phyloP scores from a whole-genome alignment of 345 rosid genomes.

The Arabidopsis thaliana region DNA sequence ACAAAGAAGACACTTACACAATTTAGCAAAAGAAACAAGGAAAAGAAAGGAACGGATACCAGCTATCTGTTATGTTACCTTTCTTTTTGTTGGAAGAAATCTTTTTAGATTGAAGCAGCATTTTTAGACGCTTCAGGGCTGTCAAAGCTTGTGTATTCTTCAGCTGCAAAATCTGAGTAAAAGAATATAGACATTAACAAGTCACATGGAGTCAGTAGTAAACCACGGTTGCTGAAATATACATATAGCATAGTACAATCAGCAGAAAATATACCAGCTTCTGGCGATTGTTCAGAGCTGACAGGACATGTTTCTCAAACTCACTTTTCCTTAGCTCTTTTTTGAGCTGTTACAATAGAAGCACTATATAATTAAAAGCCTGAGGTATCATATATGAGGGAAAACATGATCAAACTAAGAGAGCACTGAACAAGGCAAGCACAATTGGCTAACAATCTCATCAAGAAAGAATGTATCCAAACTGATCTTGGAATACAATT shows the following conservation, averaged over 20 bases:
- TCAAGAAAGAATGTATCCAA: background rate
- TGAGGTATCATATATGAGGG: background rate
- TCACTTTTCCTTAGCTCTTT: slow-evolving; percentile 74
- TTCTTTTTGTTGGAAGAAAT: slow-evolving; percentile 44
- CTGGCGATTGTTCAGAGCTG: slow-evolving; percentile 69
- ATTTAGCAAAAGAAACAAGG: slow-evolving; percentile 29
- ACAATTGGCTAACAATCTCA: background rate
- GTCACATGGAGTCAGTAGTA: background rate
- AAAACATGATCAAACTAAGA: no score
- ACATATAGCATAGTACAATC: slow-evolving; percentile 19
- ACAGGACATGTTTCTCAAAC: slow-evolving; percentile 61
- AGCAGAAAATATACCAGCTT: slow-evolving; percentile 57
- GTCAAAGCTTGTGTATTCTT: slow-evolving; percentile 74
- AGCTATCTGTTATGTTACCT: slow-evolving; percentile 47
- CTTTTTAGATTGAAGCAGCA: slow-evolving; percentile 58
- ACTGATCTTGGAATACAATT: background rate
- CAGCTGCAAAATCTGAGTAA: slow-evolving; percentile 69
- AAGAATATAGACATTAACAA: slow-evolving; percentile 22
- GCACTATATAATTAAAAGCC: background rate
- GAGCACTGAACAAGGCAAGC: background rate
- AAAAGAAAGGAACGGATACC: slow-evolving; percentile 7
- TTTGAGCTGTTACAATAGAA: slow-evolving; percentile 64
- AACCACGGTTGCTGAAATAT: background rate
- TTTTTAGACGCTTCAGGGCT: slow-evolving; percentile 62
- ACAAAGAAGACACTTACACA: slow-evolving; percentile 7